Evolutionary conservation across 345 rosid genomes (phyloP).

Genomic region (Fremontodendron californicum): DNA sequence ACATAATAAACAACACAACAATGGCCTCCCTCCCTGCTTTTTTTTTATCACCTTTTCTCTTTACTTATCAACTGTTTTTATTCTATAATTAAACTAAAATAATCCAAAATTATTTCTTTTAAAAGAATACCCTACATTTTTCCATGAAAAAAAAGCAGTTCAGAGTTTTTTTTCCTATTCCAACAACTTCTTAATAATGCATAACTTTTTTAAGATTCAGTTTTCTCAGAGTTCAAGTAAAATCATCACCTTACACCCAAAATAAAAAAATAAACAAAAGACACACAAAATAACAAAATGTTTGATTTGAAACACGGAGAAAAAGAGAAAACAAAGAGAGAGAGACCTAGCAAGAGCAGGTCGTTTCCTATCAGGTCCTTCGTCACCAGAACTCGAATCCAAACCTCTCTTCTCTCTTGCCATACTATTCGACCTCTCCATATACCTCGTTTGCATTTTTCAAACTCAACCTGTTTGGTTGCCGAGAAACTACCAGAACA

Average conservation of each 20-base stretch:
- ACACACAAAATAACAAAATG: neutral
- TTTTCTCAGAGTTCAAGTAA: neutral
- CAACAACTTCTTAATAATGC: neutral
- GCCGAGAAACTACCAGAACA: neutral
- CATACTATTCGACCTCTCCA: constrained; percentile 83
- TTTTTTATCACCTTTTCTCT: neutral
- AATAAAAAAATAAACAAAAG: neutral
- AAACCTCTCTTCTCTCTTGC: constrained; percentile 71
- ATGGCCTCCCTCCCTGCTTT: neutral
- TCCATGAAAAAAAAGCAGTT: neutral
- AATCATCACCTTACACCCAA: neutral
- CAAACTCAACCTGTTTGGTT: constrained; percentile 8
- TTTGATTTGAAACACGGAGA: neutral
- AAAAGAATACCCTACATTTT: neutral
- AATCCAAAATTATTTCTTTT: neutral
- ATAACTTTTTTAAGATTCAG: neutral
- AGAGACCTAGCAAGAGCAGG: constrained; percentile 89
- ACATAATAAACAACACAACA: neutral
- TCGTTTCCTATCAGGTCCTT: constrained; percentile 71
- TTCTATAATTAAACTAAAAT: neutral
- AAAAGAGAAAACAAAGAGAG: neutral
- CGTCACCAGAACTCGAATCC: constrained; percentile 53
- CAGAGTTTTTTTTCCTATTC: no score
- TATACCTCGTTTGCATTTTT: constrained; percentile 72
- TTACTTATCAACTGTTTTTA: neutral